Base-by-base conservation (phyloP, 371 early-diverging fungal genomes). In the Zopfochytrium polystomum region DNA sequence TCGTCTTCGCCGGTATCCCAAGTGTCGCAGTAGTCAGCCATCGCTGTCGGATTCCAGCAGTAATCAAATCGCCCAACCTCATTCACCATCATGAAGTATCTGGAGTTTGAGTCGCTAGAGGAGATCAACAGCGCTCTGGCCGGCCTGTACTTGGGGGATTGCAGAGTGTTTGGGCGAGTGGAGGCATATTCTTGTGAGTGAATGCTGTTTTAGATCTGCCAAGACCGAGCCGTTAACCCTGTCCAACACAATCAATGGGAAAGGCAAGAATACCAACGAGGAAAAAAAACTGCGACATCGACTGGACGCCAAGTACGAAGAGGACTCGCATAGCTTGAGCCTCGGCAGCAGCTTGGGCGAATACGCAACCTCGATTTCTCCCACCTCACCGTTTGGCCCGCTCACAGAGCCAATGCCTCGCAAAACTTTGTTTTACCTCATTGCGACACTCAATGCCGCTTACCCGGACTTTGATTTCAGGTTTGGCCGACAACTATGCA, bases 381-480 rank as follows among this genome's bases (percentile, higher is more conserved):
- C 85, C 67, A 73, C 83, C 25, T 91, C 92, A 22, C 92, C 91
- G 31, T 92, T 88, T 76, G 94, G 93, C 2, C 85, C 91, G 4
- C 73, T 93, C 67, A 82, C 87, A 23, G 65, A n/a, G 32, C 55
- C 58, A 18, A 70, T 69, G 15, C 63, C 68, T 71, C 88, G 56
- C 11, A 90, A 87, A 76, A 91, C 91, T 1, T 80, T 94, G 52
- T 94, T 92, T 67, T 94, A 91, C 70, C 80, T 96, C 11, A 81
- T 96, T 34, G 90, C 91, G 7, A 95, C 94, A 0, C 76, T 96
- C 42, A 96, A 96, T 63, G 89, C 93, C 3, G 88, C 91, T 1
- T 96, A 89, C 62, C 95, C 96, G 2, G 95, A 96, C 62, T 89
- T 93, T 64, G 96, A 95, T 69, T 96, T 95, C 74, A 82, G 82